Evolutionary conservation across 2,329 filamentous ascomycete genomes (phyloP).

Genomic region (Stemphylium beticola): DNA sequence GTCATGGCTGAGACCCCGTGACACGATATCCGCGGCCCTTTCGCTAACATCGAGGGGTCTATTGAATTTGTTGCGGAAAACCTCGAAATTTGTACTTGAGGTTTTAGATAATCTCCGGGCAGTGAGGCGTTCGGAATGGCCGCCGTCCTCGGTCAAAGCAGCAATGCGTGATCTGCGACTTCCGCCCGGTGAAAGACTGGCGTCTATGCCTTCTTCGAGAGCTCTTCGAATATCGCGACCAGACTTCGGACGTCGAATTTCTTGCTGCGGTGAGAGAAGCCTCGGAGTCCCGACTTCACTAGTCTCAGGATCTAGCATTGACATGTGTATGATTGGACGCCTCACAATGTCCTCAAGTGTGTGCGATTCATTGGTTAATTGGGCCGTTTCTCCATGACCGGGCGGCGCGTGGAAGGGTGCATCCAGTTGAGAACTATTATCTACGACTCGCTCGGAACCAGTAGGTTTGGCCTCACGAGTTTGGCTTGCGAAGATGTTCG

Average conservation of each 20-base stretch:
- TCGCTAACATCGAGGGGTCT: slow-evolving; percentile 10
- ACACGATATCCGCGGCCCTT: slow-evolving; percentile 16
- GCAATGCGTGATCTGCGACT: slow-evolving; percentile 19
- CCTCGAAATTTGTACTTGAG: slow-evolving; percentile 4
- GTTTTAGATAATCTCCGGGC: slow-evolving; percentile 13
- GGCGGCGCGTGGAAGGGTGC: background rate
- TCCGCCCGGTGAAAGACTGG: slow-evolving; percentile 2
- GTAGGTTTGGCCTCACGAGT: slow-evolving; percentile 10
- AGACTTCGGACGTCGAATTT: slow-evolving; percentile 21
- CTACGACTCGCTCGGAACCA: slow-evolving; percentile 1
- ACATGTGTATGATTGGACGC: slow-evolving; percentile 13
- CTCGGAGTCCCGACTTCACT: slow-evolving; percentile 15
- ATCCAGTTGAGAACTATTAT: slow-evolving; percentile 3
- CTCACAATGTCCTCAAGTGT: slow-evolving; percentile 24
- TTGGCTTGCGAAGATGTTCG: slow-evolving; percentile 18
- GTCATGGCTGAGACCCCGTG: slow-evolving; percentile 31
- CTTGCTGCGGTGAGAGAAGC: background rate
- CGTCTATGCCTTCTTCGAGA: slow-evolving; percentile 13
- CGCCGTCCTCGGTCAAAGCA: slow-evolving; percentile 14
- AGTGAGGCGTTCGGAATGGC: slow-evolving; percentile 1
- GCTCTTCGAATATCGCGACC: slow-evolving; percentile 31
- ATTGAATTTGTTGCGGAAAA: slow-evolving; percentile 9
- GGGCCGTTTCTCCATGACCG: slow-evolving; percentile 3
- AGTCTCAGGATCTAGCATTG: slow-evolving; percentile 27
- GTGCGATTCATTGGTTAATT: background rate